Base-by-base conservation (phyloP, 2,329 filamentous ascomycete genomes). In the Trichoderma harzianum region DNA sequence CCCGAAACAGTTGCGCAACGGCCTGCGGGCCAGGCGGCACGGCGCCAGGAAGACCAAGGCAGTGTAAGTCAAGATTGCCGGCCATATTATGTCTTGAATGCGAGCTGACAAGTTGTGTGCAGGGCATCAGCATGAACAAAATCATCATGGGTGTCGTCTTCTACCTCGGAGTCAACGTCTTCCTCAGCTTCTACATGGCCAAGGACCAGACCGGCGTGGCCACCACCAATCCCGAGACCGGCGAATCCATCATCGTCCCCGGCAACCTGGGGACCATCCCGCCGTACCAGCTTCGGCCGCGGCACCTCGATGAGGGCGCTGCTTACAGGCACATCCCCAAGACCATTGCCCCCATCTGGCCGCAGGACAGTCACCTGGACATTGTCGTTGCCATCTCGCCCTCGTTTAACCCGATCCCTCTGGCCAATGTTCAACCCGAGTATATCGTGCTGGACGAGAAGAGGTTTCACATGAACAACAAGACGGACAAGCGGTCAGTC, bases 301-400 rank as follows among this genome's bases (percentile, higher is more conserved):
- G 85, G 73, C 79, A 81, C 72, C 83, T 90, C 78, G 80, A 90
- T 82, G 85, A 89, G 73, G 89, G 88, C 75, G 91, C 90, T 26
- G 82, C 86, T 65, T 91, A 91, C 79, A 92, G 87, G 76, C 80
- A 82, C 1, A 82, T 93, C 21, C 94, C 94, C 1, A 87, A 91
- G 75, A 87, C 86, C 71, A 86, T 98, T 73, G 92, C 92, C 47
- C 95, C 96, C 26, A 94, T 98, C 78, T 99, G 96, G 96, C 90
- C 93, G 3, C 84, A 88, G 62, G 90, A 96, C 79, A 93, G 90
- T 77, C 84, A 89, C 72, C 82, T 99, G 76, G 96, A 99, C 81
- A 89, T 99, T 76, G 86, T 89, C 75, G 88, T 99, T 79, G 96
- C 95, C 76, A 88, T 98, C 70, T 95, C 94, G 62, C 88, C 93